Conservation (phyloP, 768 basidiomycete genomes). For the Agrocybe praecox region DNA sequence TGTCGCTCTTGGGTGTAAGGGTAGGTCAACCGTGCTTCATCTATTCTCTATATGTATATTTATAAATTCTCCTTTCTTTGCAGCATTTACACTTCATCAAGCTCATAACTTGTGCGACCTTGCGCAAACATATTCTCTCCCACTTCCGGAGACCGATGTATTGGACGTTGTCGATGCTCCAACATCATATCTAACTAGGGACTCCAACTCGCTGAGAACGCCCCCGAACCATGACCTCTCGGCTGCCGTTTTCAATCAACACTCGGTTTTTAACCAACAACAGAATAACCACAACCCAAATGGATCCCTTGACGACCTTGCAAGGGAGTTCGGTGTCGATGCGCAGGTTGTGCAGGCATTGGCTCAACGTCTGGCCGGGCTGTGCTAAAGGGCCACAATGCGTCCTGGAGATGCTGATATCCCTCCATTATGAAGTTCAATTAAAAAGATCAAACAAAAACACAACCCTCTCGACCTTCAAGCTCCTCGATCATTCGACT, state of each 20-base stretch:
- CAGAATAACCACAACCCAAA: slow-evolving; percentile 4
- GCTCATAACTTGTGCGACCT: slow-evolving; percentile 48
- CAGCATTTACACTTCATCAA: slow-evolving; percentile 71
- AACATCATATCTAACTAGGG: slow-evolving; percentile 11
- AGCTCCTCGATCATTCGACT: background rate
- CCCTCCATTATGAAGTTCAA: too few species aligned
- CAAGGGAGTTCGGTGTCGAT: slow-evolving; percentile 76
- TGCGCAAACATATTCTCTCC: slow-evolving; percentile 28
- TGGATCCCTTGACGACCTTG: slow-evolving; percentile 53
- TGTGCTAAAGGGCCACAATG: slow-evolving; percentile 7
- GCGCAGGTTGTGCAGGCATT: slow-evolving; percentile 68
- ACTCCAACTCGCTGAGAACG: slow-evolving; percentile 23
- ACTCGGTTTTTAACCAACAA: slow-evolving; percentile 10
- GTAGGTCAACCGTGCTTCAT: slow-evolving; percentile 33
- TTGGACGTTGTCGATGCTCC: slow-evolving; percentile 16
- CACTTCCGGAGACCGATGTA: slow-evolving; percentile 16
- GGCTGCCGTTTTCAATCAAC: slow-evolving; percentile 3
- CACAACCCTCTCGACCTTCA: background rate
- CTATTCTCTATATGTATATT: background rate
- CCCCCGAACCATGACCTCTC: slow-evolving; percentile 21
- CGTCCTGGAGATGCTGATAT: too few species aligned
- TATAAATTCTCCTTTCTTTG: background rate
- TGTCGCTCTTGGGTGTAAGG: slow-evolving; percentile 58
- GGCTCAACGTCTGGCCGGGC: slow-evolving; percentile 52
- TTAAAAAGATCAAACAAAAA: background rate